A percentile compares a stretch with the other conserved stretches of the same genome.
These are phyloP conservation scores for Yarrowia yakushimensis DNA, from an alignment of 805 yeast species.

Conservation along the genomic window DNA sequence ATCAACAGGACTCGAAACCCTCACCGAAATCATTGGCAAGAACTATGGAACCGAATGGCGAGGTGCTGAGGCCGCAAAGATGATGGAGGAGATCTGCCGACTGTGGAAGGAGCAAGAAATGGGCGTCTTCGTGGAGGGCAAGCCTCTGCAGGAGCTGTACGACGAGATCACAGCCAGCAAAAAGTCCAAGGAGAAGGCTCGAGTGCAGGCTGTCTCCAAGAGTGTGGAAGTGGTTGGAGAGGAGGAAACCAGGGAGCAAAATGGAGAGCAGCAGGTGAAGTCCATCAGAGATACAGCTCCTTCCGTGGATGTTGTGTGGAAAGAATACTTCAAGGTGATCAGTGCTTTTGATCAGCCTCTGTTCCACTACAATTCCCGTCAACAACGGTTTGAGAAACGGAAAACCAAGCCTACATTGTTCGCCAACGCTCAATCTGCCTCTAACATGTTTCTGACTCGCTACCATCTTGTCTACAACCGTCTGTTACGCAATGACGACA, in stretches of 20 bases:
- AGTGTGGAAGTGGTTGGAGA: slow-evolving; percentile 1
- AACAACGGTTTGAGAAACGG: slow-evolving; percentile 55
- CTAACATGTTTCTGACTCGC: slow-evolving; percentile 43
- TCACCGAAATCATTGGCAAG: slow-evolving; percentile 73
- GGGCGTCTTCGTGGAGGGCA: slow-evolving; percentile 80
- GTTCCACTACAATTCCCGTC: slow-evolving; percentile 55
- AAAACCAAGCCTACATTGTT: slow-evolving; percentile 28
- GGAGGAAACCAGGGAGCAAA: neutral
- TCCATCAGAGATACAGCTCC: neutral
- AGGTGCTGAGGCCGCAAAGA: slow-evolving; percentile 55
- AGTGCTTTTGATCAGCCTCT: slow-evolving; percentile 63
- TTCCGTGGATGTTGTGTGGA: slow-evolving; percentile 52
- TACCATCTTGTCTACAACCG: slow-evolving; percentile 66
- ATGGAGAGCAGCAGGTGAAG: neutral
- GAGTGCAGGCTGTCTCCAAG: neutral
- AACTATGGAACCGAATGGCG: slow-evolving; percentile 87
- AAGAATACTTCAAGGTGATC: slow-evolving; percentile 63
- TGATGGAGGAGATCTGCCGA: slow-evolving; percentile 73
- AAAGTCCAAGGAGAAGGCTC: neutral
- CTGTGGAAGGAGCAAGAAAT: slow-evolving; percentile 87
- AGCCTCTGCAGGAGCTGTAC: slow-evolving; percentile 59
- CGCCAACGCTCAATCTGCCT: slow-evolving; percentile 31
- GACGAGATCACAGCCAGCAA: slow-evolving; percentile 47
- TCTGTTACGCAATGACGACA: slow-evolving; percentile 63
- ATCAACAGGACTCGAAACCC: slow-evolving; percentile 69